Percentiles rank a stretch among this genome's conserved stretches.
phyloP scores from a whole-genome alignment of 352 stramenopile genomes.

The Phytophthora pini region DNA sequence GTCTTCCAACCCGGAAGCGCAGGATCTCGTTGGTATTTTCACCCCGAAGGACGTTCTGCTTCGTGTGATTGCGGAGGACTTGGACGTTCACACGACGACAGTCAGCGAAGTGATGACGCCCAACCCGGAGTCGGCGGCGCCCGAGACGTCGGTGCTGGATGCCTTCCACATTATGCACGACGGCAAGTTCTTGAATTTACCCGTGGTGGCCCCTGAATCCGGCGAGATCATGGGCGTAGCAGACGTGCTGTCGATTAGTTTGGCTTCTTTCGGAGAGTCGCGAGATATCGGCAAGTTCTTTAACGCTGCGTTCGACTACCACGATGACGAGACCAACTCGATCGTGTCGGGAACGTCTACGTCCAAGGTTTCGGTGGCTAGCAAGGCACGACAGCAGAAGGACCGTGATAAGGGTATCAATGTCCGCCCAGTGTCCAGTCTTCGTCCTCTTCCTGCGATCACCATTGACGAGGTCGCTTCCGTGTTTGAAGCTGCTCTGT shows the following conservation, averaged over 20 bases:
- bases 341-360: conserved; percentile 66
- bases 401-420: conserved; percentile 80
- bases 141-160: conserved; percentile 95
- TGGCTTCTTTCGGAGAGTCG: conserved; percentile 79
- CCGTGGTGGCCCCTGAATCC: conserved; percentile 88
- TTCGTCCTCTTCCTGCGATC: conserved; percentile 80
- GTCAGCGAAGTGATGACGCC: conserved; percentile 96
- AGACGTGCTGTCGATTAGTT: conserved; percentile 82
- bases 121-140: conserved; percentile 94
- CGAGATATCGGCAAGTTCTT: conserved; percentile 84
- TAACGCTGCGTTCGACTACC: conserved; percentile 79
- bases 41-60: conserved; percentile 98
- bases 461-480: conserved; percentile 77
- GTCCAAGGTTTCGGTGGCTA: conserved; percentile 64
- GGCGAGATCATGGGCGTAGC: conserved; percentile 82
- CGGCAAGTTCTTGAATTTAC: conserved; percentile 97
- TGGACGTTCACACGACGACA: conserved; percentile 88
- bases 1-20: conserved; percentile 53
- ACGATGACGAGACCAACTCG: conserved; percentile 57
- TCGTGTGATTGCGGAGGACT: conserved; percentile 92
- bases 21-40: conserved; percentile 95
- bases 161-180: conserved; percentile 99
- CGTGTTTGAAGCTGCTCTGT: conserved; percentile 87
- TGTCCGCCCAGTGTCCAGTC: conserved; percentile 81
- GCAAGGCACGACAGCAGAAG: conserved; percentile 76